Conservation (phyloP, 1,139 yeast genomes). For the Candida sojae region DNA sequence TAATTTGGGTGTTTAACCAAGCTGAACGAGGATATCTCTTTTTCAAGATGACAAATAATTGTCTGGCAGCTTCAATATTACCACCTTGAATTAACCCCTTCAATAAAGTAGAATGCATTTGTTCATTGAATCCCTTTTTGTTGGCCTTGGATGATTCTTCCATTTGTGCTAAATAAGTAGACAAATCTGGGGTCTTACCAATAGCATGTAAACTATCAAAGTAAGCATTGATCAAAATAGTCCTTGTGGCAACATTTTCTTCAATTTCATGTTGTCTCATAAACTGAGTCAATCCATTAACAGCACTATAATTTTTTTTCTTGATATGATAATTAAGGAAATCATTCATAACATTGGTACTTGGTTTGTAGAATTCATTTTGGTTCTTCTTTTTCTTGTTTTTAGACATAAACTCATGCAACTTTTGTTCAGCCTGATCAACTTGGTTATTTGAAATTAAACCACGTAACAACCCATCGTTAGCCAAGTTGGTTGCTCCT, state of each 20-base stretch:
- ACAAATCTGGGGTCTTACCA: conserved; percentile 47
- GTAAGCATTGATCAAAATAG: conserved; percentile 60
- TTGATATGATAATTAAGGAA: conserved; percentile 36
- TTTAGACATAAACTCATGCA: conserved; percentile 23
- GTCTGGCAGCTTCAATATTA: conserved; percentile 55
- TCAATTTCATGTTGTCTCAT: conserved; percentile 43
- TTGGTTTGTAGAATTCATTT: conserved; percentile 33
- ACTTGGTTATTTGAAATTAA: conserved; percentile 30
- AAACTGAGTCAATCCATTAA: conserved; percentile 39
- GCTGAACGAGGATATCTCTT: conserved; percentile 33
- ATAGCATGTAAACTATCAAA: conserved; percentile 48
- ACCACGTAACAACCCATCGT: conserved; percentile 41
- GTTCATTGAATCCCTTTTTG: conserved; percentile 45
- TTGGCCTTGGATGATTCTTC: conserved; percentile 42
- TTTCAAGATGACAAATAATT: conserved; percentile 43
- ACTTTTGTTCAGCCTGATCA: conserved; percentile 35
- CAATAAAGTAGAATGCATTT: conserved; percentile 56
- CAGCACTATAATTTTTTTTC: conserved; percentile 34
- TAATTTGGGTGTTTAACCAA: conserved; percentile 55
- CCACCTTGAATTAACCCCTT: conserved; percentile 54
- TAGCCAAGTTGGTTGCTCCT: conserved; percentile 30
- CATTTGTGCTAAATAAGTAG: conserved; percentile 43
- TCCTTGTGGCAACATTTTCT: conserved; percentile 67
- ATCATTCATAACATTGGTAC: conserved; percentile 36
- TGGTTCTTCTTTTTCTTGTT: conserved; percentile 12